phyloP scores from a whole-genome alignment of 306 rosid genomes.

The Carpinus viminea region DNA sequence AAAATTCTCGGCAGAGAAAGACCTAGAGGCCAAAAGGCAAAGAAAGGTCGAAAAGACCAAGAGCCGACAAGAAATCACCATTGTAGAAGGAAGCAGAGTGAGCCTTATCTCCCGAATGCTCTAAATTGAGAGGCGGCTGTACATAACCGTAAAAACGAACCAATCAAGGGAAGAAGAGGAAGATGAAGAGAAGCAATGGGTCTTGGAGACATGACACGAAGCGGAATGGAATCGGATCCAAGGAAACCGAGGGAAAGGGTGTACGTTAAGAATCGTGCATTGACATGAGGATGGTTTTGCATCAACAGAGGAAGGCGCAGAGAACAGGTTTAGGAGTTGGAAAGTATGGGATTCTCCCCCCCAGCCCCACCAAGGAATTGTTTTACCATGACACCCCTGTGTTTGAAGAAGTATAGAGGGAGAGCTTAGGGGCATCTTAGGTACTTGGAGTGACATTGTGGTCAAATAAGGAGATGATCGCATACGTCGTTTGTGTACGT shows the following conservation, averaged over 20 bases:
- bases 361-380: background rate
- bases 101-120: slow-evolving; percentile 33
- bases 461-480: background rate
- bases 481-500: background rate
- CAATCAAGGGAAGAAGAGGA: slow-evolving; percentile 22
- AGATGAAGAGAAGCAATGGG: slow-evolving; percentile 7
- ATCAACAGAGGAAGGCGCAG: background rate
- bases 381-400: background rate
- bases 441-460: no score
- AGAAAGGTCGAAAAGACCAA: slow-evolving; percentile 34
- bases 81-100: slow-evolving; percentile 24
- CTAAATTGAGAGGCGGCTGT: slow-evolving; percentile 14
- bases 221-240: slow-evolving; percentile 56
- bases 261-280: slow-evolving; percentile 60
- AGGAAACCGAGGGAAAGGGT: slow-evolving; percentile 38
- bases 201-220: slow-evolving; percentile 5
- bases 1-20: slow-evolving; percentile 49
- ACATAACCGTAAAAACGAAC: slow-evolving; percentile 17
- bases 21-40: slow-evolving; percentile 45
- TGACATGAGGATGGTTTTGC: background rate
- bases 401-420: background rate
- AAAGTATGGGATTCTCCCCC: background rate
- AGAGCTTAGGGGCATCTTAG: background rate
- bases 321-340: background rate
- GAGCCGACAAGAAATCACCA: slow-evolving; percentile 49